phyloP scores from a whole-genome alignment of 768 basidiomycete species.

The Xerocomellus amylosporus region DNA sequence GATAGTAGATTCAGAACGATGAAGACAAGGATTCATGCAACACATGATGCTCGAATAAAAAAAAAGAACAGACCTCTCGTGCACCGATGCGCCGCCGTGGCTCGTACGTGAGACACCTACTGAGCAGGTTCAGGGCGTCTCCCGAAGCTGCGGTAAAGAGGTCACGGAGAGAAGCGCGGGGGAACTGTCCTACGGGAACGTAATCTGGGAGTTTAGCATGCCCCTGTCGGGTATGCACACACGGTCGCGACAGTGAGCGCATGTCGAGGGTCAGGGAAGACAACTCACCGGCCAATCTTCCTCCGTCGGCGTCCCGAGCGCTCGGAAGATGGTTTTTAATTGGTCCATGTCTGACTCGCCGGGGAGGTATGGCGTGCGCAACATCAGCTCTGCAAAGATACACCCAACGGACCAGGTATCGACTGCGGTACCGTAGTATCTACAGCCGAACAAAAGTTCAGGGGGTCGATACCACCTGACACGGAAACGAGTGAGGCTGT shows the following conservation, averaged over 20 bases:
- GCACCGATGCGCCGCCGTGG: constrained; percentile 80
- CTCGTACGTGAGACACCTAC: constrained; percentile 79
- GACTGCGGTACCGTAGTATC: constrained; percentile 88
- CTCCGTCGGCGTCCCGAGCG: constrained; percentile 93
- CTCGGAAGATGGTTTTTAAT: constrained; percentile 89
- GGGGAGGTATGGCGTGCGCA: constrained; percentile 91
- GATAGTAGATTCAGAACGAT: not conserved
- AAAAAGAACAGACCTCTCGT: constrained; percentile 54
- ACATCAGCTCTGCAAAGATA: constrained; percentile 96
- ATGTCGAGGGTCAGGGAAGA: not conserved
- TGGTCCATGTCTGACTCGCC: constrained; percentile 98
- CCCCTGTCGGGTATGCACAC: constrained; percentile 49
- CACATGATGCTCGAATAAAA: not conserved
- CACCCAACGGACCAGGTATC: constrained; percentile 98
- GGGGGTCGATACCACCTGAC: constrained; percentile 98
- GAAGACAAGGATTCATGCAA: not conserved
- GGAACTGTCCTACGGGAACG: constrained; percentile 80
- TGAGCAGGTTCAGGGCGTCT: constrained; percentile 80
- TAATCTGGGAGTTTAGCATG: constrained; percentile 91
- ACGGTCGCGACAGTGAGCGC: not conserved
- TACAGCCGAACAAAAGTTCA: constrained; percentile 86
- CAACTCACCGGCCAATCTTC: constrained; percentile 90
- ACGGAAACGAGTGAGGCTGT: not conserved
- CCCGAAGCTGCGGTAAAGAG: constrained; percentile 89
- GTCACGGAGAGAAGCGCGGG: constrained; percentile 75